These are phyloP conservation scores for Pyrrhoderma noxium DNA, from an alignment of 1,284 basidiomycete genomes.

Conservation along the genomic window DNA sequence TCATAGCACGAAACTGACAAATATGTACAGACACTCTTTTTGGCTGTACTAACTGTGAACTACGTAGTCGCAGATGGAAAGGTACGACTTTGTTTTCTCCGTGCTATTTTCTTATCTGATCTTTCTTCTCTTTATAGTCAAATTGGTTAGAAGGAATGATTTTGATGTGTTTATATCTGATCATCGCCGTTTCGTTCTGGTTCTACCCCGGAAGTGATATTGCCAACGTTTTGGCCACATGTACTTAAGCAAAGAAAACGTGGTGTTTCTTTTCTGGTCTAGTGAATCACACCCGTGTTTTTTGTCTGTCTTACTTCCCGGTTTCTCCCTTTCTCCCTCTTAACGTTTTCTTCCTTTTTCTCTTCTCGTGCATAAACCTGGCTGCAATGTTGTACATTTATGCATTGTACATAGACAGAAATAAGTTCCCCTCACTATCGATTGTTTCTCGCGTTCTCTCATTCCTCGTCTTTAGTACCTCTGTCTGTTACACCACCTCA, in stretches of 20 bases:
- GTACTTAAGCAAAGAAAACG: not conserved
- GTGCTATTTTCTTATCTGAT: not conserved
- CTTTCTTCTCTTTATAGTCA: conserved; percentile 26
- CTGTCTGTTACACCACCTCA: no score
- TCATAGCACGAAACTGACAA: not conserved
- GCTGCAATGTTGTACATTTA: no score
- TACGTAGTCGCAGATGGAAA: conserved; percentile 60
- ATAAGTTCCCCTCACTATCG: no score
- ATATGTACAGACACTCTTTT: conserved; percentile 1
- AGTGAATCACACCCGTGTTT: no score
- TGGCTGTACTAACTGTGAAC: conserved; percentile 53
- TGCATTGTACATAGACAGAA: no score
- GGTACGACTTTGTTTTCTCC: conserved; percentile 8
- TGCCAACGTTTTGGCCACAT: conserved; percentile 7
- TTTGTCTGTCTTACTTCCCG: no score
- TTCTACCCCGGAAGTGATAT: conserved; percentile 44
- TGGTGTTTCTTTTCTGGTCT: no score
- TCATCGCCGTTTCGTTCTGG: conserved; percentile 58
- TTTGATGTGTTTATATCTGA: conserved; percentile 54
- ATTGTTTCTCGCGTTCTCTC: no score
- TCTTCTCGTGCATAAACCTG: no score
- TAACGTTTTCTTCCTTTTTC: no score
- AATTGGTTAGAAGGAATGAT: conserved; percentile 58
- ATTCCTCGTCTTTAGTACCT: no score
- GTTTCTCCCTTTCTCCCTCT: no score